These are phyloP conservation scores for Stemphylium lycopersici DNA, from an alignment of 2,329 filamentous ascomycete species.

Conservation along the genomic window DNA sequence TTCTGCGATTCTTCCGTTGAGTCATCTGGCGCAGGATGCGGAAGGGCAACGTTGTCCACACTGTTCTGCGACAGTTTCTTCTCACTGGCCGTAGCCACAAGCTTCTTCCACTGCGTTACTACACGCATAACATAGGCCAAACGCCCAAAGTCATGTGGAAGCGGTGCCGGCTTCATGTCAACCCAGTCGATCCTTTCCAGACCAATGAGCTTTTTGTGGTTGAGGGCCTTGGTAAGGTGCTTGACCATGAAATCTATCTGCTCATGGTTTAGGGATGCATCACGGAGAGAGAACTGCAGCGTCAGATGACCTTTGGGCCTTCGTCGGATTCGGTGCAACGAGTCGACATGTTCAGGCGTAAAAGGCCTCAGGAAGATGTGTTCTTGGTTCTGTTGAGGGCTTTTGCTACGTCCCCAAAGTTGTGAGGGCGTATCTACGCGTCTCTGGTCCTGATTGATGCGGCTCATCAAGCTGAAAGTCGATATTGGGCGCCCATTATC, in stretches of 20 bases:
- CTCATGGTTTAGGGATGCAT: slow-evolving; percentile 30
- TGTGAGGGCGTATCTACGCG: slow-evolving; percentile 38
- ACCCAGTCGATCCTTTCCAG: slow-evolving; percentile 44
- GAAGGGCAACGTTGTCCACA: slow-evolving; percentile 4
- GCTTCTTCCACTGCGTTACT: slow-evolving; percentile 38
- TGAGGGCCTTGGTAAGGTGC: slow-evolving; percentile 36
- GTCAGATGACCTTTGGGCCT: slow-evolving; percentile 39
- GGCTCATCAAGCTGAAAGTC: slow-evolving; percentile 36
- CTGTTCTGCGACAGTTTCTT: slow-evolving; percentile 13
- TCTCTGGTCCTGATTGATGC: slow-evolving; percentile 32
- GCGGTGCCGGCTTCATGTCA: slow-evolving; percentile 31
- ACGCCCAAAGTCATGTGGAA: slow-evolving; percentile 34
- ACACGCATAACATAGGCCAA: slow-evolving; percentile 34
- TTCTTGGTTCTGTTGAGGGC: slow-evolving; percentile 28
- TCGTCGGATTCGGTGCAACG: slow-evolving; percentile 2
- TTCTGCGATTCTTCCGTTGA: slow-evolving; percentile 21
- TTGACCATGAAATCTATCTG: slow-evolving; percentile 41
- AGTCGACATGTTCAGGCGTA: slow-evolving; percentile 14
- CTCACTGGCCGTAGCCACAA: slow-evolving; percentile 26
- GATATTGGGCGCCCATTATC: slow-evolving; percentile 35
- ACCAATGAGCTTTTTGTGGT: slow-evolving; percentile 34
- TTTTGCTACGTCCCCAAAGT: slow-evolving; percentile 31
- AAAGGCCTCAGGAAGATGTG: slow-evolving; percentile 43
- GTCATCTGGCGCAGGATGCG: slow-evolving; percentile 6
- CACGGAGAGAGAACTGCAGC: slow-evolving; percentile 37